Percentiles rank a stretch among this genome's conserved stretches.
phyloP scores from a whole-genome alignment of 345 rosid species.

The Pugionium dolabratum region DNA sequence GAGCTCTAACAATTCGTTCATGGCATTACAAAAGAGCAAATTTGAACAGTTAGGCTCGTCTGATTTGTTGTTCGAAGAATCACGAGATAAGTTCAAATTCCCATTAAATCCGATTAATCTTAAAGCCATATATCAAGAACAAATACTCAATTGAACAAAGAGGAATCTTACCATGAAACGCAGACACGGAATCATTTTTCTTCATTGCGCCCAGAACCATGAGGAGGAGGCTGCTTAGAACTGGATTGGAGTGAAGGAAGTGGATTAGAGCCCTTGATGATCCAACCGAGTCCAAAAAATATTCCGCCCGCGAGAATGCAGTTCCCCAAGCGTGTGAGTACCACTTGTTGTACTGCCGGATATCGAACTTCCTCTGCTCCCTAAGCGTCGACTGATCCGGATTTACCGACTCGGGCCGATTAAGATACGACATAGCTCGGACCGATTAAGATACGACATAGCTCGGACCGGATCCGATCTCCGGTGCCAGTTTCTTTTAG shows the following conservation, averaged over 20 bases:
- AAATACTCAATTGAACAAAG: not conserved
- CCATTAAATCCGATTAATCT: not conserved
- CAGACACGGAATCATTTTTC: constrained; percentile 24
- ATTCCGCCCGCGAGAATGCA: constrained; percentile 82
- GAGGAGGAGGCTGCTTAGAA: constrained; percentile 25
- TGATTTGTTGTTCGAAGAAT: not conserved
- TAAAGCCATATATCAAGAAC: not conserved
- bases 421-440: constrained; percentile 53
- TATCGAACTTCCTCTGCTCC: constrained; percentile 87
- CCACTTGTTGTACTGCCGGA: constrained; percentile 72
- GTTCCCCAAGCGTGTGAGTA: constrained; percentile 93
- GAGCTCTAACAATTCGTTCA: not conserved
- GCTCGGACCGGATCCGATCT: constrained; percentile 42
- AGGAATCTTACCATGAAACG: constrained; percentile 20
- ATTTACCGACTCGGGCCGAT: constrained; percentile 62
- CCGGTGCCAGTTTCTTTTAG: constrained; percentile 16
- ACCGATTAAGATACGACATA: constrained; percentile 53
- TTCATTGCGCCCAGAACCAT: constrained; percentile 1
- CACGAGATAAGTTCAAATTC: too few species aligned
- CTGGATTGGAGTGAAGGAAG: constrained; percentile 59
- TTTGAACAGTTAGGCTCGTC: not conserved
- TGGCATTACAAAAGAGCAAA: not conserved
- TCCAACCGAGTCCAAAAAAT: constrained; percentile 85
- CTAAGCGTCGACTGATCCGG: constrained; percentile 76
- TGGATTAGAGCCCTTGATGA: constrained; percentile 86